These are phyloP conservation scores for Malus orientalis DNA, from an alignment of 306 rosid species.

Conservation along the genomic window DNA sequence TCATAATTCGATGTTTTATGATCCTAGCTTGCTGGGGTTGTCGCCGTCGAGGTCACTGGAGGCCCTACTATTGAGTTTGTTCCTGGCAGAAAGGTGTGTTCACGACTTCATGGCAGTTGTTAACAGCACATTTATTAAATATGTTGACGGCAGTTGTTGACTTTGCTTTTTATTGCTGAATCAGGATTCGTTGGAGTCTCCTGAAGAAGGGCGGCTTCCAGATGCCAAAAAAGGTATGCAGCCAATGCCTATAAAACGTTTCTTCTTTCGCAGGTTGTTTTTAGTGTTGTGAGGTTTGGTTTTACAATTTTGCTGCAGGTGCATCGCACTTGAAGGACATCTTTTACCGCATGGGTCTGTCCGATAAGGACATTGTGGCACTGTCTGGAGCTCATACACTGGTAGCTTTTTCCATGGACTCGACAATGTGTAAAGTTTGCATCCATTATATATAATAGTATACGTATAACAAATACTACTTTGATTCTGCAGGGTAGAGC, in stretches of 20 bases:
- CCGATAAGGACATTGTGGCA: constrained; percentile 78
- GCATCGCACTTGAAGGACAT: constrained; percentile 65
- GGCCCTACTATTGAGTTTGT: constrained; percentile 73
- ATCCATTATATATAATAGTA: not conserved
- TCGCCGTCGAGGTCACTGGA: constrained; percentile 90
- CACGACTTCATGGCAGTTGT: not conserved
- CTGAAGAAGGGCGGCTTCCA: constrained; percentile 85
- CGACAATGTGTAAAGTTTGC: not conserved
- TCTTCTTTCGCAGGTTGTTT: not conserved
- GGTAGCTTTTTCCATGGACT: constrained; percentile 32
- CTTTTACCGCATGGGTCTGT: constrained; percentile 72
- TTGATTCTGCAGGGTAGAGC: constrained; percentile 61
- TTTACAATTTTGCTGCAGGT: constrained; percentile 32
- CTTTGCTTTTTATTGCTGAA: constrained; percentile 5
- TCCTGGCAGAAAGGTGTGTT: constrained; percentile 73
- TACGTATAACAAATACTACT: not conserved
- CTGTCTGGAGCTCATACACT: constrained; percentile 90
- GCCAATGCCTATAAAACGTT: not conserved
- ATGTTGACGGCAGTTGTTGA: not conserved
- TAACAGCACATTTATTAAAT: not conserved
- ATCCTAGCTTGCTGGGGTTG: constrained; percentile 85
- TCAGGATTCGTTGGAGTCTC: constrained; percentile 59
- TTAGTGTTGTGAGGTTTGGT: not conserved
- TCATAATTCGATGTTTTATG: not conserved
- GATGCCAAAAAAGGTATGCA: constrained; percentile 68